Conservation (phyloP, 2,329 filamentous ascomycete species). For the Ilyonectria destructans region DNA sequence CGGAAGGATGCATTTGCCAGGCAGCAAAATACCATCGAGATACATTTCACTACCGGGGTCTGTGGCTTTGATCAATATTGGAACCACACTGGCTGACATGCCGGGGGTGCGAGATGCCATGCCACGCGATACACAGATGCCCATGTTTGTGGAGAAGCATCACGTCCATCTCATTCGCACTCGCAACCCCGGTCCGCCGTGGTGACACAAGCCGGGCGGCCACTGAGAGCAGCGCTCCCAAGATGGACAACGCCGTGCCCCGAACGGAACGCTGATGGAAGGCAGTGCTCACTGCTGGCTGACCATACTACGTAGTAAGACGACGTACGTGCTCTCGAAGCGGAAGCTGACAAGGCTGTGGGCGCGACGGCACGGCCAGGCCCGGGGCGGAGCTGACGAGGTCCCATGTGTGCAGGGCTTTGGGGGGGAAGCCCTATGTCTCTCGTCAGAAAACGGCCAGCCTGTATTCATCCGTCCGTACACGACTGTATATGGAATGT, state of each 20-base stretch:
- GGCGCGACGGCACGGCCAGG: conserved; percentile 12
- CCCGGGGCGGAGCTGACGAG: conserved; percentile 27
- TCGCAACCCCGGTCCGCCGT: background rate
- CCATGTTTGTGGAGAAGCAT: conserved; percentile 21
- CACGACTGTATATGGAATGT: background rate
- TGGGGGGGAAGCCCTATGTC: background rate
- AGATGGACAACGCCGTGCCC: background rate
- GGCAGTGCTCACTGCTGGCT: conserved; percentile 18
- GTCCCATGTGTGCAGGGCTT: conserved; percentile 9
- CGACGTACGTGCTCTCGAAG: conserved; percentile 3
- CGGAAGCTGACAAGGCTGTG: conserved; percentile 33
- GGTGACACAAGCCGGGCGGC: conserved; percentile 17
- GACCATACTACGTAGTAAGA: conserved; percentile 9
- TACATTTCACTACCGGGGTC: background rate
- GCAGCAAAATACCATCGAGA: background rate
- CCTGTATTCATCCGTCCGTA: background rate
- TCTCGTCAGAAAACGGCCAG: no score
- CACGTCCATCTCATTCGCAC: conserved; percentile 16
- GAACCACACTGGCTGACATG: background rate
- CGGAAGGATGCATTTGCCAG: background rate
- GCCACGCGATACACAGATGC: conserved; percentile 18
- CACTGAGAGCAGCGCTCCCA: background rate
- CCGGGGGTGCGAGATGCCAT: background rate
- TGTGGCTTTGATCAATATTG: background rate
- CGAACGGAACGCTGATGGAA: background rate